phyloP scores from a whole-genome alignment of 78 protist species.

The Guillardia theta region DNA sequence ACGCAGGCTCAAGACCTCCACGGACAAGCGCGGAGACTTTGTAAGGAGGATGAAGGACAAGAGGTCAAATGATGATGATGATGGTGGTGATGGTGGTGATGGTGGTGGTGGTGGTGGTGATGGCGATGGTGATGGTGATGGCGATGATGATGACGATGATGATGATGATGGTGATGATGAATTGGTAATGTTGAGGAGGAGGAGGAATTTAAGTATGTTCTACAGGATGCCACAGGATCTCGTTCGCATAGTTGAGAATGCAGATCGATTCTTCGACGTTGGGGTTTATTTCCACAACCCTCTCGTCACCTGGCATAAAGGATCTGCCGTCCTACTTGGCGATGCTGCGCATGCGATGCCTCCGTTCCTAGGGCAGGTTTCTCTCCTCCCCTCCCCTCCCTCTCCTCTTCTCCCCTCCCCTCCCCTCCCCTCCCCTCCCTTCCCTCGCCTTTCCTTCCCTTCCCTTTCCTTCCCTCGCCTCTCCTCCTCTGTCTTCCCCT shows the following conservation, averaged over 20 bases:
- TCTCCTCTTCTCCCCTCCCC: not conserved
- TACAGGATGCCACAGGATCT: not conserved
- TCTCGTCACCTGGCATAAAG: not conserved
- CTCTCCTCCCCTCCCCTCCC: not conserved
- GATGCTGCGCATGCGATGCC: slow-evolving; percentile 33
- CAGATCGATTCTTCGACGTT: not conserved
- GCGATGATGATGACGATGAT: no score
- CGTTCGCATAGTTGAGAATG: not conserved
- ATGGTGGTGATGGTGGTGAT: no score
- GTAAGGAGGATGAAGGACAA: no score
- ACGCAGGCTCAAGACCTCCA: no score
- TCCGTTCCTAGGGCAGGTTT: slow-evolving; percentile 17
- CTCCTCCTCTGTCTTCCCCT: not conserved
- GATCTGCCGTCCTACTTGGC: not conserved
- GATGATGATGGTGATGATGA: no score
- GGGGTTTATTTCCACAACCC: slow-evolving; percentile 35
- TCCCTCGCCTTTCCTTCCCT: not conserved
- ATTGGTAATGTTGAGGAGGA: no score
- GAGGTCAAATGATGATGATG: no score
- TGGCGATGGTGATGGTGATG: no score
- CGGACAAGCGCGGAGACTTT: no score
- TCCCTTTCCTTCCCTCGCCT: not conserved
- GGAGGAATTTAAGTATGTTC: no score
- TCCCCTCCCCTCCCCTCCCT: slow-evolving; percentile 1
- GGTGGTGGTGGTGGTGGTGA: no score